These are phyloP conservation scores for Trichoderma cornu-damae DNA, from an alignment of 2,329 filamentous ascomycete genomes.

Conservation along the genomic window DNA sequence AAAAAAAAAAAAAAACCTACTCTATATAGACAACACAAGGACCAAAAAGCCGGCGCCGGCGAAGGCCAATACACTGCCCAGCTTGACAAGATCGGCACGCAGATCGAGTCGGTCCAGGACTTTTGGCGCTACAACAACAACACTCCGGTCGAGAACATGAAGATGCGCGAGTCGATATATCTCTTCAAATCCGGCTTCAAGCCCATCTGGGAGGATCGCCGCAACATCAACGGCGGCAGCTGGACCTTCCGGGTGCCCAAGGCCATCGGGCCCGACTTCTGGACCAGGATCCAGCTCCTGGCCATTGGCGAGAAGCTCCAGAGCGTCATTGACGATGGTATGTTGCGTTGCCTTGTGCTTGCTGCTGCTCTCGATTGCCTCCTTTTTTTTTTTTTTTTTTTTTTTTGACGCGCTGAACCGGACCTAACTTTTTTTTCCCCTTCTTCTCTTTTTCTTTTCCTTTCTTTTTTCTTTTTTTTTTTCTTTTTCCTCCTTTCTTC, in stretches of 20 bases:
- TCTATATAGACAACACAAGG: slow-evolving; percentile 30
- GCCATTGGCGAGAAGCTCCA: slow-evolving; percentile 80
- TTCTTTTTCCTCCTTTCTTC: background rate
- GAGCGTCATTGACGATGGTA: slow-evolving; percentile 64
- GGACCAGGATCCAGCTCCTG: slow-evolving; percentile 74
- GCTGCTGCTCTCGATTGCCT: background rate
- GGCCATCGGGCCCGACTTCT: slow-evolving; percentile 65
- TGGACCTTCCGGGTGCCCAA: slow-evolving; percentile 93
- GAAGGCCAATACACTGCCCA: slow-evolving; percentile 47
- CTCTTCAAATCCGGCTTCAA: slow-evolving; percentile 74
- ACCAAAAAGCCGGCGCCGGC: slow-evolving; percentile 36
- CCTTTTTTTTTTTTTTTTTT: too few relatives aligned
- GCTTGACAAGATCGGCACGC: slow-evolving; percentile 57
- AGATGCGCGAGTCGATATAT: slow-evolving; percentile 72
- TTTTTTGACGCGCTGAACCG: background rate
- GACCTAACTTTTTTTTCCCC: background rate
- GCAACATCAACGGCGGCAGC: slow-evolving; percentile 78
- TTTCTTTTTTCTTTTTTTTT: too few relatives aligned
- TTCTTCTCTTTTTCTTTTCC: background rate
- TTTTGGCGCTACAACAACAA: slow-evolving; percentile 83
- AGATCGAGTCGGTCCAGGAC: slow-evolving; percentile 76
- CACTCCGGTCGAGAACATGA: slow-evolving; percentile 69
- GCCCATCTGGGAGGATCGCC: slow-evolving; percentile 78
- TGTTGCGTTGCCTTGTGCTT: slow-evolving; percentile 26
- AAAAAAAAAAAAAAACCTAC: background rate